phyloP scores from a whole-genome alignment of 345 rosid genomes.

The Rhizophora apiculata region DNA sequence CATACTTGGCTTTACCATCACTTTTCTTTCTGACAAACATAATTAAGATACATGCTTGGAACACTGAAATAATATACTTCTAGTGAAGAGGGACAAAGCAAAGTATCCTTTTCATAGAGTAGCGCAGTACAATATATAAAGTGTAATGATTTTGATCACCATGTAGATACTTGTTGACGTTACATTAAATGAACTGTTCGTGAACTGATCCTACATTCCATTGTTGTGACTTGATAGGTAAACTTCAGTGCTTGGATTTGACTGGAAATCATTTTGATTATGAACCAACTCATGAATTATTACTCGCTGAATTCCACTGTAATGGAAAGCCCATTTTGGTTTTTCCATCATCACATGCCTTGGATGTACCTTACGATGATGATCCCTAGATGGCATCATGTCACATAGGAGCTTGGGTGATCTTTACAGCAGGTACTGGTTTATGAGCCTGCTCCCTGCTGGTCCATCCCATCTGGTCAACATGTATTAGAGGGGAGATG shows the following conservation, averaged over 20 bases:
- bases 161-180: background rate
- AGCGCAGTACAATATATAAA: background rate
- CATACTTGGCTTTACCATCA: too few relatives aligned
- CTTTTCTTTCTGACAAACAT: too few relatives aligned
- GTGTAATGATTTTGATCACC: background rate
- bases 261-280: constrained; percentile 57
- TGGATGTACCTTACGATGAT: constrained; percentile 47
- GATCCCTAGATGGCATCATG: constrained; percentile 44
- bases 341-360: constrained; percentile 36
- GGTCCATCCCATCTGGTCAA: too few relatives aligned
- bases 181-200: background rate
- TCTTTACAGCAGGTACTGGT: too few relatives aligned
- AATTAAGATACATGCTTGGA: too few relatives aligned
- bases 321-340: constrained; percentile 54
- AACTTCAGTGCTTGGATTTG: constrained; percentile 64
- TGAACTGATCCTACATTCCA: background rate
- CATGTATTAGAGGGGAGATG: too few relatives aligned
- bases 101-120: background rate
- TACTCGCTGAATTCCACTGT: constrained; percentile 54
- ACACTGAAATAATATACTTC: background rate
- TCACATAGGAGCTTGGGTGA: too few relatives aligned
- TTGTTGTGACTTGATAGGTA: constrained; percentile 37
- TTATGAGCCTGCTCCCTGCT: too few relatives aligned
- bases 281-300: constrained; percentile 34
- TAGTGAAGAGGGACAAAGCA: background rate